Percentiles rank a stretch among this genome's conserved stretches.
Conservation (phyloP, 345 rosid genomes). For the Lumnitzera racemosa region DNA sequence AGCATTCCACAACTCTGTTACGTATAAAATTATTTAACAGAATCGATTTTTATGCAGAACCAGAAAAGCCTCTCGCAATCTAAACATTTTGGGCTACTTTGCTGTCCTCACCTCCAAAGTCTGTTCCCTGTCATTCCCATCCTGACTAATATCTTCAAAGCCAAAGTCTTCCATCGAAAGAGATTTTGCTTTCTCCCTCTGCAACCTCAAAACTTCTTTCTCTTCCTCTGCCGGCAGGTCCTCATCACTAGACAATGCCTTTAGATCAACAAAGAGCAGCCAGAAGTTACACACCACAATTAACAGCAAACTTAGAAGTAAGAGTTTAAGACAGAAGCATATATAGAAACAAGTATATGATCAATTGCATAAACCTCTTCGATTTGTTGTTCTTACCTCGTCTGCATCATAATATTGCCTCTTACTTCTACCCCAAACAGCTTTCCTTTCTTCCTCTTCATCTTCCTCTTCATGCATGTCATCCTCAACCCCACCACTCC, state of each 20-base stretch:
- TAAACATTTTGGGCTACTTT: no score
- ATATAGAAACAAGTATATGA: background rate
- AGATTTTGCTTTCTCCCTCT: constrained; percentile 31
- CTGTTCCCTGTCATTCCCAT: constrained; percentile 47
- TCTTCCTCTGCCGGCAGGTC: constrained; percentile 68
- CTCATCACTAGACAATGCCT: constrained; percentile 76
- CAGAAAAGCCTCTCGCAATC: no score
- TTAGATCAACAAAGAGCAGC: constrained; percentile 9
- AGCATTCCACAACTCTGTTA: background rate
- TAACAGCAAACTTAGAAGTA: background rate
- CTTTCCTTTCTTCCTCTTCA: constrained; percentile 33
- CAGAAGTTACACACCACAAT: background rate
- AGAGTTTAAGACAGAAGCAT: no score
- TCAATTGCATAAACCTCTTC: background rate
- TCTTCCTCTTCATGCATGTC: constrained; percentile 57
- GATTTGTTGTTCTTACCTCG: constrained; percentile 33
- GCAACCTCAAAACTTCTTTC: constrained; percentile 45
- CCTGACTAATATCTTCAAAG: constrained; percentile 45
- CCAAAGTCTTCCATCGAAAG: constrained; percentile 70
- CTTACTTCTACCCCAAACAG: constrained; percentile 46
- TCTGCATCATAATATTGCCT: constrained; percentile 41
- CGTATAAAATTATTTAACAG: no score
- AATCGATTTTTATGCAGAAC: no score
- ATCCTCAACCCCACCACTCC: constrained; percentile 65
- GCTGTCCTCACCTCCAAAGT: constrained; percentile 52